Conservation (phyloP, 108 stramenopile genomes). For the Nannochloropsis gaditana region DNA sequence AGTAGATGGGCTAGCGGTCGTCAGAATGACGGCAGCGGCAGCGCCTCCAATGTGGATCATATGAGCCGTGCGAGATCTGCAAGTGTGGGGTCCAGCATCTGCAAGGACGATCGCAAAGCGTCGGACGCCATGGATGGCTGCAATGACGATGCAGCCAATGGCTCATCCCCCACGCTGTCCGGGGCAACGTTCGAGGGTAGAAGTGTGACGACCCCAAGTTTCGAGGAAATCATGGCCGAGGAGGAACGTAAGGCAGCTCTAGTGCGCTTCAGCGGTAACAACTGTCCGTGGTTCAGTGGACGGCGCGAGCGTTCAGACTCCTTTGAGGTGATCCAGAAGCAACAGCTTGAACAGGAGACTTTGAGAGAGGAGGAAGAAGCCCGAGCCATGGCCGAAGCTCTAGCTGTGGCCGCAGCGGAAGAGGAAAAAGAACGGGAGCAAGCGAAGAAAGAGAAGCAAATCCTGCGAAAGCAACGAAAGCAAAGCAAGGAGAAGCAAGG, state of each 20-base stretch:
- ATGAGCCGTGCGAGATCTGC: no score
- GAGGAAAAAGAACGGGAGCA: neutral
- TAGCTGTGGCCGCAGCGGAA: neutral
- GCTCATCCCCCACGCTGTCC: no score
- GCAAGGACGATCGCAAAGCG: no score
- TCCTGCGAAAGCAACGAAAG: neutral
- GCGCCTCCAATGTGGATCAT: neutral
- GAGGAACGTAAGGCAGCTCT: neutral
- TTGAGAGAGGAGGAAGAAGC: conserved; percentile 16
- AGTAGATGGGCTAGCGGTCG: neutral
- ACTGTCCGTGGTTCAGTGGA: neutral
- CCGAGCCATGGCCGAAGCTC: neutral
- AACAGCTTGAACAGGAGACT: neutral
- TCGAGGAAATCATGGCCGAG: neutral
- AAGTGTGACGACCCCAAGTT: neutral
- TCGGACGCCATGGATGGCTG: no score
- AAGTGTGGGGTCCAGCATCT: no score
- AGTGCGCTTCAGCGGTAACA: neutral
- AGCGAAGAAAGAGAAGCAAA: neutral
- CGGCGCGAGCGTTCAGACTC: conserved; percentile 16
- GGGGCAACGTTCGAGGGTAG: no score
- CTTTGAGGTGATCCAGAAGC: neutral
- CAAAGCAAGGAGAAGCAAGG: neutral
- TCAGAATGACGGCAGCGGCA: neutral
- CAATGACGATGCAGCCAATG: no score